Evolutionary conservation across 257 asterid species (phyloP).

Genomic region (Nicotiana paniculata): DNA sequence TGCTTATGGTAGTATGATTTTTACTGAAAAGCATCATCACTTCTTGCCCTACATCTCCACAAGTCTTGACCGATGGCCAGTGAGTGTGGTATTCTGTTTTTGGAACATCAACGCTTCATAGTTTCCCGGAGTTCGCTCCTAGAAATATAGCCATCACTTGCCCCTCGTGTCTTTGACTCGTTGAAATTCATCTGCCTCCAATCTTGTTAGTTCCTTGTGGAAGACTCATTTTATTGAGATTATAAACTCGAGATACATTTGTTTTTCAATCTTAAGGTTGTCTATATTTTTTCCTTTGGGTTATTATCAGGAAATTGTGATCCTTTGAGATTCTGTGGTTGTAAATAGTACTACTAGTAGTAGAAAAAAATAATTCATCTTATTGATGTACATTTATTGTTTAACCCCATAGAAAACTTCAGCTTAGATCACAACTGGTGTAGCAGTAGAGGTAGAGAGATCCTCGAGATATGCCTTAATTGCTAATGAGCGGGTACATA

Average conservation of each 20-base stretch:
- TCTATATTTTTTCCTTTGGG: neutral
- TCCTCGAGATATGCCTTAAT: neutral
- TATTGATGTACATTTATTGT: neutral
- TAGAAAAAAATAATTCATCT: neutral
- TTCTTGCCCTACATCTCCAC: too few relatives aligned
- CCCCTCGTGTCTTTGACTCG: neutral
- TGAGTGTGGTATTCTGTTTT: too few relatives aligned
- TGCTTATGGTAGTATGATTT: neutral
- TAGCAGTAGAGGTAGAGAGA: neutral
- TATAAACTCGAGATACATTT: neutral
- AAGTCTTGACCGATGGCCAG: too few relatives aligned
- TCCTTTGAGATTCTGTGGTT: neutral
- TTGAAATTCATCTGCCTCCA: neutral
- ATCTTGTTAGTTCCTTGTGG: neutral
- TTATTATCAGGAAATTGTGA: neutral
- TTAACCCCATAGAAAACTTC: neutral
- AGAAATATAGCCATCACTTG: neutral
- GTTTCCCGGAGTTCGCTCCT: neutral
- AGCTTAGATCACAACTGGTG: neutral
- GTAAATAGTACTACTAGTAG: neutral
- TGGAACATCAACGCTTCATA: neutral
- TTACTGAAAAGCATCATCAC: too few relatives aligned
- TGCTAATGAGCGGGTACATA: neutral
- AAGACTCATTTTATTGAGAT: neutral
- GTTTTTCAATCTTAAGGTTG: neutral